phyloP scores from a whole-genome alignment of 495 filamentous ascomycete genomes.

The Pyronema omphalodes region DNA sequence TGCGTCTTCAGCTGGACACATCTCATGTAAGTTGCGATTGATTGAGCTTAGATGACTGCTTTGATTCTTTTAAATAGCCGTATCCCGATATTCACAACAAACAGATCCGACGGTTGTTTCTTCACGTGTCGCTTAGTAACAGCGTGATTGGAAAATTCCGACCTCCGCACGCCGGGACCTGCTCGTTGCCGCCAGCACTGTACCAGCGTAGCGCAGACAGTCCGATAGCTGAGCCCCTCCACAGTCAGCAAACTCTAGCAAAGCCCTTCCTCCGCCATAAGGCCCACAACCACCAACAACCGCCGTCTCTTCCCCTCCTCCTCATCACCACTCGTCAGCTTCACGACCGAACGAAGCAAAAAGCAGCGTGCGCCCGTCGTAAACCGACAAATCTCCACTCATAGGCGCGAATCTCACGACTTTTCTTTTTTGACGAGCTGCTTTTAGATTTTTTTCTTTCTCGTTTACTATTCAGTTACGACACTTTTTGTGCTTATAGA shows the following conservation, averaged over 20 bases:
- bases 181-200: too few relatives aligned
- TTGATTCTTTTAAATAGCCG: too few relatives aligned
- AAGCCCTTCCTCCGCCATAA: background rate
- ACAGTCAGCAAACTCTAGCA: background rate
- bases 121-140: background rate
- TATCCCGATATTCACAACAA: too few relatives aligned
- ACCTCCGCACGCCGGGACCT: background rate
- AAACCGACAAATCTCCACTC: background rate
- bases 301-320: background rate
- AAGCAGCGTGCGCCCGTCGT: background rate
- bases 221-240: background rate
- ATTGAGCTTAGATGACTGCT: too few relatives aligned
- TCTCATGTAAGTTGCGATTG: too few relatives aligned
- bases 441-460: background rate
- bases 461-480: background rate
- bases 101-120: too few relatives aligned
- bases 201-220: too few relatives aligned
- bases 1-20: too few relatives aligned
- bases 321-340: background rate
- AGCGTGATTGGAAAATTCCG: background rate
- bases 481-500: background rate
- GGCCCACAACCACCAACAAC: background rate
- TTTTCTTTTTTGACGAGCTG: background rate
- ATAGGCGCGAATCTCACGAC: background rate
- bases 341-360: background rate